These are phyloP conservation scores for Plasmodium cynomolgi DNA, from an alignment of 169 alveolate genomes.

Conservation along the genomic window DNA sequence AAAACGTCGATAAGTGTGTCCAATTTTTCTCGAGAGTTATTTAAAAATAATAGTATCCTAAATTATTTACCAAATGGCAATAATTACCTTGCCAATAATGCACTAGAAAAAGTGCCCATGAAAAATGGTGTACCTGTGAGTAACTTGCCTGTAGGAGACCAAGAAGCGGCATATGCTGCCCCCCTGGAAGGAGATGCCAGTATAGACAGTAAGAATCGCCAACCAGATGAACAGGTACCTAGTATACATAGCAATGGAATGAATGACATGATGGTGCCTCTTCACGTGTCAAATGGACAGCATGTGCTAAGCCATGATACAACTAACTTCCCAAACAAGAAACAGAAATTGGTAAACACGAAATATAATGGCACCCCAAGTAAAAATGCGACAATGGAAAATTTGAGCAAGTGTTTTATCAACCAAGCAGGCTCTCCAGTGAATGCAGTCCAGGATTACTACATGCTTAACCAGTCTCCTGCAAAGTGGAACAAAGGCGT, in stretches of 20 bases:
- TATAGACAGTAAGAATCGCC: neutral
- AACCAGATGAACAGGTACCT: neutral
- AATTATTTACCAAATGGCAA: conserved; percentile 19
- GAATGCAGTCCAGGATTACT: conserved; percentile 24
- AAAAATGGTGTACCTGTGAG: neutral
- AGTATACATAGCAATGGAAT: neutral
- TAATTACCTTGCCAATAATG: neutral
- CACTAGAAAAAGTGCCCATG: neutral
- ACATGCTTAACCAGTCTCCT: conserved; percentile 20
- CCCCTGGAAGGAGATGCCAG: conserved; percentile 7
- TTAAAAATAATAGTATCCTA: conserved; percentile 20
- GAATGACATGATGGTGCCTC: neutral
- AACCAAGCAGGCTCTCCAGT: conserved; percentile 10
- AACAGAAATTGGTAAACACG: conserved; percentile 5
- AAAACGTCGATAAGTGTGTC: conserved; percentile 50
- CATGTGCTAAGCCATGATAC: conserved; percentile 20
- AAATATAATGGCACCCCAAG: conserved; percentile 19
- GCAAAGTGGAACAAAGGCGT: conserved; percentile 10
- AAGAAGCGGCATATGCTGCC: neutral
- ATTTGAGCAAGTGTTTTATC: conserved; percentile 7
- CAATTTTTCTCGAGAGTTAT: conserved; percentile 17
- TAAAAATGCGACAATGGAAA: conserved; percentile 23
- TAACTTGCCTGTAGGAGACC: neutral
- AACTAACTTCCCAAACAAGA: conserved; percentile 7
- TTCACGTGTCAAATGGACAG: conserved; percentile 13